phyloP scores from a whole-genome alignment of 2,329 filamentous ascomycete species.

The Dothistroma pini region DNA sequence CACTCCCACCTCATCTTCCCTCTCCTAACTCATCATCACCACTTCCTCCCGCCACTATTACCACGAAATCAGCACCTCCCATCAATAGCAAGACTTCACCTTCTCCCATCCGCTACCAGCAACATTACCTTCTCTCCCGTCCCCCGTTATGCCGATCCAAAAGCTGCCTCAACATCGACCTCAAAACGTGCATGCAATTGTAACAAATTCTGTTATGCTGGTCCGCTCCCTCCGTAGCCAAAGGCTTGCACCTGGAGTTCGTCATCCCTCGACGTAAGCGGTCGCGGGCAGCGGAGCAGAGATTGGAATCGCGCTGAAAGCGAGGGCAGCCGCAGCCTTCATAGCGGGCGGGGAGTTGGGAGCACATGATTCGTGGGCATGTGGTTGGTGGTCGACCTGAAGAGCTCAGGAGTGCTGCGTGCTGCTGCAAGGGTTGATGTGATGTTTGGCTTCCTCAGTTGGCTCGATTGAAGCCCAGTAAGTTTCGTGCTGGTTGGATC shows the following conservation, averaged over 20 bases:
- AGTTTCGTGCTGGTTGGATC: neutral
- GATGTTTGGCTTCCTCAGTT: neutral
- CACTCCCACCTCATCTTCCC: neutral
- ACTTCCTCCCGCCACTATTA: too few species aligned
- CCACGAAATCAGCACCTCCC: neutral
- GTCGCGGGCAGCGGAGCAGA: neutral
- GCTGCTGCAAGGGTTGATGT: neutral
- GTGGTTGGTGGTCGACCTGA: neutral
- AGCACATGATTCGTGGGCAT: constrained; percentile 3
- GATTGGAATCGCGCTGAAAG: neutral
- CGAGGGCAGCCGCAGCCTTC: constrained; percentile 9
- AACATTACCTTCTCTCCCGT: neutral
- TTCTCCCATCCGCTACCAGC: neutral
- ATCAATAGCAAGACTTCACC: neutral
- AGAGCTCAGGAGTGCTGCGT: neutral
- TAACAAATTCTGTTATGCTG: neutral
- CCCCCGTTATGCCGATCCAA: neutral
- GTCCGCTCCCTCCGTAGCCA: neutral
- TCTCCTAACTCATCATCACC: neutral
- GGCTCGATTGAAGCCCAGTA: neutral
- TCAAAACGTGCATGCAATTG: neutral
- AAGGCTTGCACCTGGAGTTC: too few species aligned
- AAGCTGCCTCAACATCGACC: neutral
- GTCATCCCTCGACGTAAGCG: neutral
- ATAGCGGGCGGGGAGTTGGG: neutral